Evolutionary conservation across 129 eudicot species (phyloP), one percentile per base, ranked within the genome.

Genomic region (Lonicera japonica): DNA sequence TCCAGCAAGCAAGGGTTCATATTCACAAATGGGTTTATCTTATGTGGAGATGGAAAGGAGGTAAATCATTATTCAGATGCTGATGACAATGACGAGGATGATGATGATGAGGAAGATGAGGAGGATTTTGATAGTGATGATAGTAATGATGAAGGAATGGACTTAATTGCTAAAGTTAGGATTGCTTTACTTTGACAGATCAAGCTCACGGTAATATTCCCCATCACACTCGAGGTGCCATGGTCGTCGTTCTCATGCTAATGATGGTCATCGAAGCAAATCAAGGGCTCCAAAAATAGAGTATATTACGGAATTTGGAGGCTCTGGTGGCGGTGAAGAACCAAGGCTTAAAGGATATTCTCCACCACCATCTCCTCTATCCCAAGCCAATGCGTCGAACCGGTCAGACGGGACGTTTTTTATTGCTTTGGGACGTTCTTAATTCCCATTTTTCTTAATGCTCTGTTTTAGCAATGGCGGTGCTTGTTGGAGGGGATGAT

Each of bases 41-140:
- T 88, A 92, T 70, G 96, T 64, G 98, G 98, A 67, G 79, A 78
- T 46, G 88, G 64, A 48, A 89, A 85, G 60, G 96, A 82, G 34
- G 99, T 77, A 23, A 59, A 67, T 54, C 84, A 75, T 46, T 79
- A 78, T 66, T 87, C 89, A 17, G 98, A 91, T 60, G 88, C 71
- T 39, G 95, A 87, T 15, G 99, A 88, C 5, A 81, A 85, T 0
- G 96, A 82, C 9, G 81, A 76, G 29, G 95, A 87, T 15, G 95
- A 87, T 11, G 98, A 91, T 20, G 95, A 89, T 0, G 94, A 82
- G 11, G 95, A 90, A 18, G 78, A 66, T 2, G 82, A 83, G 17
- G 96, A 92, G 58, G 99, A 92, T 17, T 92, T 92, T 52, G 85
- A 92, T 67, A 92, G 99, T 70, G 99, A 92, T 72, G 99, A 92